Percentiles rank a stretch among this genome's conserved stretches.
Evolutionary conservation across 768 basidiomycete species (phyloP).

Genomic region (Pulveroboletus ravenelii): DNA sequence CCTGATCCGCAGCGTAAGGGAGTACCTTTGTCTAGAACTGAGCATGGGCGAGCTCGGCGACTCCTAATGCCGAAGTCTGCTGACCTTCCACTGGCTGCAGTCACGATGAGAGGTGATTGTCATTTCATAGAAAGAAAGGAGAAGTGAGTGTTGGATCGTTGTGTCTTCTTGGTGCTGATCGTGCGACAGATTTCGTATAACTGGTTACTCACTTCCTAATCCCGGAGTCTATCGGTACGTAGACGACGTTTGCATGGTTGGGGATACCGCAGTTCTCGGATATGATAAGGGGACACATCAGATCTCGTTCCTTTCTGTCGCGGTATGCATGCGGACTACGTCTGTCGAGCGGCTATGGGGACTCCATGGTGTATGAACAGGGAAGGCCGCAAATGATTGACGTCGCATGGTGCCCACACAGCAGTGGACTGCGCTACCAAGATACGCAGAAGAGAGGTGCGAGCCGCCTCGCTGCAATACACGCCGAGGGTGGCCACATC

Average conservation of each 20-base stretch:
- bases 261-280: conserved; percentile 39
- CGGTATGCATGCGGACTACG: conserved; percentile 28
- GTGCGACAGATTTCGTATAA: conserved; percentile 32
- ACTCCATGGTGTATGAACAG: conserved; percentile 25
- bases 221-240: conserved; percentile 36
- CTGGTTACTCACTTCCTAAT: conserved; percentile 37
- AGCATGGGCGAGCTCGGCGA: conserved; percentile 30
- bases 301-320: conserved; percentile 37
- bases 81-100: conserved; percentile 35
- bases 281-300: conserved; percentile 40
- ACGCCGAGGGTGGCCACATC: conserved; percentile 24
- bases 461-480: conserved; percentile 40
- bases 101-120: conserved; percentile 45
- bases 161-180: conserved; percentile 12
- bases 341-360: conserved; percentile 23
- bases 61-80: conserved; percentile 25
- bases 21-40: conserved; percentile 31
- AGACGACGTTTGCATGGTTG: conserved; percentile 42
- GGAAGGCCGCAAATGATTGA: conserved; percentile 30
- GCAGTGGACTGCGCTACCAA: conserved; percentile 22
- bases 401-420: conserved; percentile 32
- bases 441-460: conserved; percentile 32
- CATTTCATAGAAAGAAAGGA: conserved; percentile 37
- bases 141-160: conserved; percentile 21
- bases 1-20: conserved; percentile 25